phyloP scores from a whole-genome alignment of 169 alveolate species.

The Eimeria sp. region DNA sequence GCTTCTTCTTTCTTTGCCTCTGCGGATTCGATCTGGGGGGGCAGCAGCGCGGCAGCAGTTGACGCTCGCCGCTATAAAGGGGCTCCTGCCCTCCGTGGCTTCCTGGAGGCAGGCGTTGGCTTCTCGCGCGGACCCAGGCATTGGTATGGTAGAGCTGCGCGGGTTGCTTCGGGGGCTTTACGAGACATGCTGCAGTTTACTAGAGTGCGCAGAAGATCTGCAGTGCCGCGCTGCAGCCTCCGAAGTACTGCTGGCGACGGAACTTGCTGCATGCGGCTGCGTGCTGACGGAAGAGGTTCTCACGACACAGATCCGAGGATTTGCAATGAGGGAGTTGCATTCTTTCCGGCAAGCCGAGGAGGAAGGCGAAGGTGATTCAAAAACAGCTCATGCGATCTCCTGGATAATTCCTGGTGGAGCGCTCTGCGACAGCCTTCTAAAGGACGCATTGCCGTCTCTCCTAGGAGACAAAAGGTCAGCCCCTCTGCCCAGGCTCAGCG shows the following conservation, averaged over 20 bases:
- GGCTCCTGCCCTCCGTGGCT: conserved; percentile 58
- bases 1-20: conserved; percentile 62
- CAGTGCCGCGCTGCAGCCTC: conserved; percentile 80
- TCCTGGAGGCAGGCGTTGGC: conserved; percentile 25
- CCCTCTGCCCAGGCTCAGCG: not conserved
- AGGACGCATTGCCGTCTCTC: conserved; percentile 35
- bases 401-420: conserved; percentile 62
- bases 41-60: conserved; percentile 73
- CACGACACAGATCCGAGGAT: conserved; percentile 15
- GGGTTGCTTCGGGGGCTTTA: conserved; percentile 50
- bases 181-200: conserved; percentile 42
- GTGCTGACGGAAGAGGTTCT: not conserved
- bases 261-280: conserved; percentile 81
- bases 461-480: not conserved
- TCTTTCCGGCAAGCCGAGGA: conserved; percentile 32
- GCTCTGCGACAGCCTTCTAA: not conserved
- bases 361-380: not conserved
- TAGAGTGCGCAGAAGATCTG: conserved; percentile 40
- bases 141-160: conserved; percentile 21
- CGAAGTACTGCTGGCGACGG: conserved; percentile 65
- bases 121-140: not conserved
- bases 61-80: conserved; percentile 53
- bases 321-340: not conserved
- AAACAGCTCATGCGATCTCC: not conserved
- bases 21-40: conserved; percentile 58